Percentiles rank a stretch among this genome's conserved stretches.
Conservation (phyloP, 2,329 filamentous ascomycete species). For the Botrytis galanthina region DNA sequence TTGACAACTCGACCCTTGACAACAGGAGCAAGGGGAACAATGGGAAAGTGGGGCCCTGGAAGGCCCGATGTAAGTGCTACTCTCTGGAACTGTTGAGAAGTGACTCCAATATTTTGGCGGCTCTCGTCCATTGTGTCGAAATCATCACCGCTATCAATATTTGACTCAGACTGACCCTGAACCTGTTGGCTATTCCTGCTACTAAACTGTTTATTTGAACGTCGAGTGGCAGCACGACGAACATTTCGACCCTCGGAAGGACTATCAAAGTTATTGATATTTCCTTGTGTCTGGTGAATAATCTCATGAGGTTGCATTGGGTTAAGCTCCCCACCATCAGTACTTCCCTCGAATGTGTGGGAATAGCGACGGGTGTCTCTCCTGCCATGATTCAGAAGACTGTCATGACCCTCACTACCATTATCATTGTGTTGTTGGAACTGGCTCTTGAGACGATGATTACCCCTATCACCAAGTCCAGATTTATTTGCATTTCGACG, state of each 20-base stretch:
- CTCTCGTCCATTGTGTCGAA: background rate
- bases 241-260: background rate
- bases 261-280: background rate
- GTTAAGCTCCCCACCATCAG: background rate
- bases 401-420: background rate
- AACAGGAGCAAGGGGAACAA: background rate
- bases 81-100: background rate
- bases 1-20: conserved; percentile 18
- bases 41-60: background rate
- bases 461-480: background rate
- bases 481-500: background rate
- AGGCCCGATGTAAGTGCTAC: background rate
- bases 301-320: background rate
- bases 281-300: background rate
- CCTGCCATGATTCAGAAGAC: background rate
- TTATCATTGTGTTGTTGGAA: background rate
- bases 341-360: background rate
- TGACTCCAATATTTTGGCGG: background rate
- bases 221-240: background rate
- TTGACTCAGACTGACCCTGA: background rate
- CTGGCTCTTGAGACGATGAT: background rate
- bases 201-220: background rate
- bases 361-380: background rate
- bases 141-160: background rate
- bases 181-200: background rate